phyloP scores from a whole-genome alignment of 2,329 filamentous ascomycete species.

The Orbilia quercus region DNA sequence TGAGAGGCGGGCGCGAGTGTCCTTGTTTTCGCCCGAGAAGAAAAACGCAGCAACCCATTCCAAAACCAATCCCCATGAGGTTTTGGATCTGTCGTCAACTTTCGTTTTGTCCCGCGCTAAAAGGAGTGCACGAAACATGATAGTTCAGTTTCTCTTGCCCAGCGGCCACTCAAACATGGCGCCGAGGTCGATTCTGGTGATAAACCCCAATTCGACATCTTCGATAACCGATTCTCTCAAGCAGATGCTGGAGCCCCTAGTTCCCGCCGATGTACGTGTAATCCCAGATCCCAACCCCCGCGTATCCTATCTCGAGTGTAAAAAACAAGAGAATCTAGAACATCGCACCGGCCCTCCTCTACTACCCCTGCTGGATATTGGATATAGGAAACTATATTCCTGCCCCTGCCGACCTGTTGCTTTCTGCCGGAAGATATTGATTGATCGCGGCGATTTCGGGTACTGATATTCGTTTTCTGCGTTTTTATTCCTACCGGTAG shows the following conservation, averaged over 20 bases:
- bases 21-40: slow-evolving; percentile 33
- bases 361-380: slow-evolving; percentile 3
- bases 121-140: slow-evolving; percentile 52
- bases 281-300: slow-evolving; percentile 47
- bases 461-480: slow-evolving; percentile 37
- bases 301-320: slow-evolving; percentile 27
- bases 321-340: slow-evolving; percentile 7
- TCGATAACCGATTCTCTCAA: slow-evolving; percentile 77
- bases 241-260: slow-evolving; percentile 65
- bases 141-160: slow-evolving; percentile 55
- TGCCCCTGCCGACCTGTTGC: slow-evolving; percentile 3
- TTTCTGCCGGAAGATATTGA: slow-evolving; percentile 6
- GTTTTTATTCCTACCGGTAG: slow-evolving; percentile 17
- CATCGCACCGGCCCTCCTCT: not conserved
- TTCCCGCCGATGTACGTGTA: slow-evolving; percentile 64
- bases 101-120: slow-evolving; percentile 52
- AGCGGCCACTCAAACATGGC: slow-evolving; percentile 53
- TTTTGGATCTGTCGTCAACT: slow-evolving; percentile 39
- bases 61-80: slow-evolving; percentile 38
- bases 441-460: slow-evolving; percentile 8
- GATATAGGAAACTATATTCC: slow-evolving; percentile 3
- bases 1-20: slow-evolving; percentile 22
- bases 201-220: slow-evolving; percentile 82
- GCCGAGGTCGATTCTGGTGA: slow-evolving; percentile 71
- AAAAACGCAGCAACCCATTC: slow-evolving; percentile 31